phyloP scores from a whole-genome alignment of 148 eudicot genomes.

The Suaeda aralocaspica region DNA sequence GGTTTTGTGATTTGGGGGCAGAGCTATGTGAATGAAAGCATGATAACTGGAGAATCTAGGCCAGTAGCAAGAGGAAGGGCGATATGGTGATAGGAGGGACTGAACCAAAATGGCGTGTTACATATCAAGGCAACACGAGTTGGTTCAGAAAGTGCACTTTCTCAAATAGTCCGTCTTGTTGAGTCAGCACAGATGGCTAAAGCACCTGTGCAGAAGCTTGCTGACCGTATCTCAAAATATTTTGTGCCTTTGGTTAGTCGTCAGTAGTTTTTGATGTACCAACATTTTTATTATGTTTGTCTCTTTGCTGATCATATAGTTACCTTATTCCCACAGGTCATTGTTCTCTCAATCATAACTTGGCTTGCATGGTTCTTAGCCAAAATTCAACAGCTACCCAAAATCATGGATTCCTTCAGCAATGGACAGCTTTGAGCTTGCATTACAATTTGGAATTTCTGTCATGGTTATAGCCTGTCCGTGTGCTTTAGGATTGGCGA shows the following conservation, averaged over 20 bases:
- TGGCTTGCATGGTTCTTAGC: constrained; percentile 86
- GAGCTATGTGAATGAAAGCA: constrained; percentile 91
- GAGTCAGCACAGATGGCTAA: constrained; percentile 99
- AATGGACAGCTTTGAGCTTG: constrained; percentile 93
- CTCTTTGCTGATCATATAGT: neutral
- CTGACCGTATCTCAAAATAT: constrained; percentile 80
- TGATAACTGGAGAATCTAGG: constrained; percentile 92
- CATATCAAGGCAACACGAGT: constrained; percentile 77
- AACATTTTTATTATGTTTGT: neutral
- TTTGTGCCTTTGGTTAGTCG: constrained; percentile 87
- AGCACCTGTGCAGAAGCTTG: constrained; percentile 96
- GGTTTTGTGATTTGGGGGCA: constrained; percentile 87
- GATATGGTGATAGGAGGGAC: constrained; percentile 95
- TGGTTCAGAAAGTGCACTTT: constrained; percentile 94
- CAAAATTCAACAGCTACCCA: constrained; percentile 55
- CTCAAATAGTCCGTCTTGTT: constrained; percentile 88
- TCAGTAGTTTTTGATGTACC: neutral
- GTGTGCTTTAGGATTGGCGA: constrained; percentile 97
- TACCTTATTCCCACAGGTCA: constrained; percentile 51
- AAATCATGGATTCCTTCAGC: constrained; percentile 89
- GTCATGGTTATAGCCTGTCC: constrained; percentile 99
- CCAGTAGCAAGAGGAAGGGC: constrained; percentile 84
- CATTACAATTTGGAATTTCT: constrained; percentile 91
- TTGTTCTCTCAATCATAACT: constrained; percentile 56
- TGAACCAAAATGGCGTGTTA: constrained; percentile 84